Evolutionary conservation across 1,139 yeast genomes (phyloP), one percentile per base, ranked within the genome.

Genomic region (Meyerozyma carpophila): DNA sequence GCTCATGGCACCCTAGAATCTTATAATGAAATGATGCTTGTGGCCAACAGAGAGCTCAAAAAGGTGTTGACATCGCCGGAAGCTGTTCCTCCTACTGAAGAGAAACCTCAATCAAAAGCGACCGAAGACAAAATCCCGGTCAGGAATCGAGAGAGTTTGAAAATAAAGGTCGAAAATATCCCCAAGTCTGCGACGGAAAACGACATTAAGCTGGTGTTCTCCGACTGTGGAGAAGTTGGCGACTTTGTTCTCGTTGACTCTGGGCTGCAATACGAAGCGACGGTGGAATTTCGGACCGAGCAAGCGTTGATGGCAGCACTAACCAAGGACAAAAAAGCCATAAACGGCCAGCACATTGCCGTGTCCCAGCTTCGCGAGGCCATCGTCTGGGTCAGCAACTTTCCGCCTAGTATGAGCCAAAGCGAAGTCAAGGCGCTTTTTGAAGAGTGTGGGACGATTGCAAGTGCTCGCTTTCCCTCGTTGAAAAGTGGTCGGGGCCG

Each of bases 381-480:
- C 10, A 81, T 85, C 0, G 52, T 85, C 0, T 85, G 84, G 79
- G 81, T 81, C 2, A 78, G 94, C 0, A 88, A 88, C 54, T 88
- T 77, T 53, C 90, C 95, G 0, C 84, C 90, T 0, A 57, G 67
- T 1, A 75, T 62, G 52, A 68, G 72, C 0, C 70, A 69, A 36
- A 63, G 61, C 0, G 62, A 71, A 8, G 45, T 89, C 0, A 53
- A 57, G 14, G 51, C 57, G 0, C 38, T 77, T n/a, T 83, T 87
- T 54, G 48, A 57, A 0, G 44, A 60, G 4, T 59, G 58, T 41
- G 88, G 88, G 0, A 58, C 61, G 0, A 60, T 82, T 0, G 52
- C 81, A 6, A 77, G 80, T 44, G 65, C 84, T 1, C 66, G 96
- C 42, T 69, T 87, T 37, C 96, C 96, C 0, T 77, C 85, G 0